Base-by-base conservation (phyloP, 2,329 filamentous ascomycete species). In the Plectosphaerella plurivora region DNA sequence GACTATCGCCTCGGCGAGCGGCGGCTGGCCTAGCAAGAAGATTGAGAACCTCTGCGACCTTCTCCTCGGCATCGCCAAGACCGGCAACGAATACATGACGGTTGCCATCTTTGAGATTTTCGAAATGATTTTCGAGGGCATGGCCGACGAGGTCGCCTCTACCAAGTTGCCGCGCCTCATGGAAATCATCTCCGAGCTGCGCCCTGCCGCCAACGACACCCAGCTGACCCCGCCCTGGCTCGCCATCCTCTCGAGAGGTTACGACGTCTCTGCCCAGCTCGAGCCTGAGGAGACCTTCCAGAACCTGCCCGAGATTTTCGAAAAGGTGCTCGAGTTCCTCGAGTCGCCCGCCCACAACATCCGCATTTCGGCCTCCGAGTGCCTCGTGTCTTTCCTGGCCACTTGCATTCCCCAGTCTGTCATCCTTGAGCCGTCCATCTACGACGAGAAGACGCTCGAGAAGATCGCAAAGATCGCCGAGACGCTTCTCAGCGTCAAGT, bases 51-150 rank as follows among this genome's bases (percentile, higher is more conserved):
- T 99, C 35, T 97, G 92, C 68, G 92, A 97, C 69, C 74, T 96
- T 51, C 74, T 99, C 53, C 82, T 99, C 60, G 85, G 86, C 59
- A 96, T 97, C 56, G 93, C 93, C 28, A 87, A 87, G 64, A 92
- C 89, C 9, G 94, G 85, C 68, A 97, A 95, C 67, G 92, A 97
- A 67, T 96, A 93, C 68, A 86, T 99, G 76, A 96, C 92, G 33
- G 95, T 97, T 87, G 88, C 90, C 11, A 89, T 92, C 0, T 97
- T 99, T 62, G 93, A 97, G 59, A 93, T 97, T 4, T 99, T 99
- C 63, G 94, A 99, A 68, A 88, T 96, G 68, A 96, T 97, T 45
- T 97, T 99, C 59, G 87, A 88, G 61, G 88, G 91, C 8, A 92
- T 99, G 87, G 83, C 77, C n/a, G 88, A 92, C 59, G 91, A 96